A percentile compares a stretch with the other conserved stretches of the same genome.
phyloP scores from a whole-genome alignment of 495 filamentous ascomycete genomes.

The Trichoderma parareesei region DNA sequence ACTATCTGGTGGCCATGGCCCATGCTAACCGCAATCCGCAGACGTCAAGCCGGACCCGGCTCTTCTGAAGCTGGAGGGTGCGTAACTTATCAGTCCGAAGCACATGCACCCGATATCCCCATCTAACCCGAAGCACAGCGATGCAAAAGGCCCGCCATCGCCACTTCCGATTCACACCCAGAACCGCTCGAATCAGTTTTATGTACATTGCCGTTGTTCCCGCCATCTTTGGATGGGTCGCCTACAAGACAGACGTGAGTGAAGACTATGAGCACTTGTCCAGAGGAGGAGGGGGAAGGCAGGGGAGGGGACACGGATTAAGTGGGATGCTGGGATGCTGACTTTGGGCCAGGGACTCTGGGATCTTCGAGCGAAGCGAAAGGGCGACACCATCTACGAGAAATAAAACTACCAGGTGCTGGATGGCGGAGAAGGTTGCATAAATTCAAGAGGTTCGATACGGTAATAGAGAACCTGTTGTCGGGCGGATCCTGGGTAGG shows the following conservation, averaged over 20 bases:
- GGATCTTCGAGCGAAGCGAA: slow-evolving; percentile 77
- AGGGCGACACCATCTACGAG: slow-evolving; percentile 70
- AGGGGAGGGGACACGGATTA: not conserved
- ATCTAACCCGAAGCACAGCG: slow-evolving; percentile 44
- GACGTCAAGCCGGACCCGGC: slow-evolving; percentile 14
- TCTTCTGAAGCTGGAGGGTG: slow-evolving; percentile 13
- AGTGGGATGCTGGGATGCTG: not conserved
- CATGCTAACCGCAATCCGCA: slow-evolving; percentile 1
- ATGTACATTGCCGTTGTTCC: slow-evolving; percentile 67
- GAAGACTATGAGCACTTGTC: not conserved
- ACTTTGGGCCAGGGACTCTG: slow-evolving; percentile 62
- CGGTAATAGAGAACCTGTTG: slow-evolving; percentile 5
- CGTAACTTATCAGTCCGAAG: slow-evolving; percentile 4
- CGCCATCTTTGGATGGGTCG: slow-evolving; percentile 55
- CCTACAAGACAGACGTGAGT: slow-evolving; percentile 76
- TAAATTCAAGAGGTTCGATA: slow-evolving; percentile 18
- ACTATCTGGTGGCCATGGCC: not conserved
- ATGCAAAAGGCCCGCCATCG: slow-evolving; percentile 81
- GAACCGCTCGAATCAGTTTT: slow-evolving; percentile 71
- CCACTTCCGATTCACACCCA: slow-evolving; percentile 87
- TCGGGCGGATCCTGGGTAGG: not conserved
- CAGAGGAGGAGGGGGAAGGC: not conserved
- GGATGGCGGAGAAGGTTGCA: slow-evolving; percentile 16
- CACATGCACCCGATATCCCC: not conserved
- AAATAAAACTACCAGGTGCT: slow-evolving; percentile 38